phyloP scores from a whole-genome alignment of 805 yeast genomes.

The Metschnikowia kunwiensis region DNA sequence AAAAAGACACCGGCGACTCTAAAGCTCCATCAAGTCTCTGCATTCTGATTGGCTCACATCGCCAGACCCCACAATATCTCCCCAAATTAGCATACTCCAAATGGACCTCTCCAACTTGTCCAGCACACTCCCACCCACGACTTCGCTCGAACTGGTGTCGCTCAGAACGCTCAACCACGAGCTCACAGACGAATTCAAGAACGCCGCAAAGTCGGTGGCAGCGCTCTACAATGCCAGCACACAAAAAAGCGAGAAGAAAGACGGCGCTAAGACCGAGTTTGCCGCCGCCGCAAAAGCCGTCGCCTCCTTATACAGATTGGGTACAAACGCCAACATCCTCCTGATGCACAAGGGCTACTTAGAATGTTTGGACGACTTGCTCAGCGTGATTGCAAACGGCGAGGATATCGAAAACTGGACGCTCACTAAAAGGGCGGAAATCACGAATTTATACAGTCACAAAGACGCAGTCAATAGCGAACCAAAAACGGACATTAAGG shows the following conservation, averaged over 20 bases:
- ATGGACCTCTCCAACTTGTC: conserved; percentile 68
- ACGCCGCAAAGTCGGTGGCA: conserved; percentile 70
- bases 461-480: conserved; percentile 11
- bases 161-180: conserved; percentile 49
- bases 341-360: conserved; percentile 56
- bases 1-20: neutral
- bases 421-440: conserved; percentile 45
- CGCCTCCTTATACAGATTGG: conserved; percentile 54
- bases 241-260: neutral
- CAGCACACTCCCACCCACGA: conserved; percentile 50
- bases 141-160: conserved; percentile 46
- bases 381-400: conserved; percentile 36
- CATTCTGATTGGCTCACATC: neutral
- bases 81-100: no score
- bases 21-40: neutral
- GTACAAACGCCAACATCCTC: conserved; percentile 50
- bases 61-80: no score
- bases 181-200: conserved; percentile 59
- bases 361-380: conserved; percentile 57
- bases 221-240: conserved; percentile 33
- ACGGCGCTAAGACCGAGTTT: conserved; percentile 25
- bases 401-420: conserved; percentile 56
- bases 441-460: conserved; percentile 20
- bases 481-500: neutral
- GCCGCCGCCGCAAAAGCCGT: conserved; percentile 43